A percentile compares a stretch with the other conserved stretches of the same genome.
phyloP scores from a whole-genome alignment of 139 green algal species.

The Chlorella sp. region DNA sequence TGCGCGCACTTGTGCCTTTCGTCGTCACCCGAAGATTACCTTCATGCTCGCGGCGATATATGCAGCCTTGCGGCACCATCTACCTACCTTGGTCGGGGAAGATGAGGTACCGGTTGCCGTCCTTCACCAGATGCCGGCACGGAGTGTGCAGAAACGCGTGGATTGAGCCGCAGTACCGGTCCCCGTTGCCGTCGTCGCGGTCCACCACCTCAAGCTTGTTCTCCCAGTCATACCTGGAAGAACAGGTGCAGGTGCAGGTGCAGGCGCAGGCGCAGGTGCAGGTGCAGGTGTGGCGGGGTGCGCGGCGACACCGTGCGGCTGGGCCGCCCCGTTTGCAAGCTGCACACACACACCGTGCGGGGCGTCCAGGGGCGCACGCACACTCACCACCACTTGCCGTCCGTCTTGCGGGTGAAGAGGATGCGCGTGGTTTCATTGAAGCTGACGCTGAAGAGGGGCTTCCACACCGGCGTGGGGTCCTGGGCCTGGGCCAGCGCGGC shows the following conservation, averaged over 20 bases:
- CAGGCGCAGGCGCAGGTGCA: neutral
- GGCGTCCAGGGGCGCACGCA: neutral
- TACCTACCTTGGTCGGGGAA: conserved; percentile 28
- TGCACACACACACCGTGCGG: neutral
- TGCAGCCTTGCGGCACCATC: no score
- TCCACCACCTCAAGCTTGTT: conserved; percentile 2
- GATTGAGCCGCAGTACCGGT: conserved; percentile 28
- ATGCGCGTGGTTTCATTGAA: conserved; percentile 24
- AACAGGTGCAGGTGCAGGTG: neutral
- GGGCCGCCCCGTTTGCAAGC: neutral
- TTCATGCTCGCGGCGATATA: no score
- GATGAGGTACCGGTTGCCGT: conserved; percentile 34
- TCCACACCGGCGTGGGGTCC: no score
- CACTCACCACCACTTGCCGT: conserved; percentile 10
- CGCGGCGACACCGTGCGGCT: neutral
- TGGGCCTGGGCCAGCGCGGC: no score
- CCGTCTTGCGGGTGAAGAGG: conserved; percentile 7
- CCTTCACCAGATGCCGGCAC: conserved; percentile 21
- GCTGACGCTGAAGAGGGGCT: conserved; percentile 5
- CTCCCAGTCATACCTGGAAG: conserved; percentile 10
- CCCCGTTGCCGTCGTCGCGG: conserved; percentile 15
- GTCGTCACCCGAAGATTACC: no score
- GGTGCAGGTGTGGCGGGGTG: no score
- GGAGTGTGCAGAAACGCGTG: conserved; percentile 28
- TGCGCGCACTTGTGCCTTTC: no score